Base-by-base conservation (phyloP, 2,329 filamentous ascomycete species). In the Sporothrix dimorphospora region DNA sequence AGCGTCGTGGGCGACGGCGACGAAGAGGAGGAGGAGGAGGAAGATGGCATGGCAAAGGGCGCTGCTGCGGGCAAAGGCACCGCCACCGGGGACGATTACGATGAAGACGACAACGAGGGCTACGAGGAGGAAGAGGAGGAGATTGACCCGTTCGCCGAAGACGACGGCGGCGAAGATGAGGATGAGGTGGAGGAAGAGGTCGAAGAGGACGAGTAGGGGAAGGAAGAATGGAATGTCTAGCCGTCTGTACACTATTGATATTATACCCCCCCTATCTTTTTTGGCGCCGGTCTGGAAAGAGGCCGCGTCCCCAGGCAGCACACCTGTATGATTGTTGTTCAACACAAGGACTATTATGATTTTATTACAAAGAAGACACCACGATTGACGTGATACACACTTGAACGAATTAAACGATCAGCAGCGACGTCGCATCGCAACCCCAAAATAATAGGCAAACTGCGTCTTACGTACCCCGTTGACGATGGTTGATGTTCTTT, bases 91-190 rank as follows among this genome's bases (percentile, higher is more conserved):
- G 72, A 47, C 1, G 71, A 72, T n/a, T 70, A 71, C 30, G 69
- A 51, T 14, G 71, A 72, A 5, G 72, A 72, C 1, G 72, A 72
- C 11, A 70, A 73, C 5, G 75, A 75, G 14, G 66, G 53, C 4
- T 65, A 72, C 11, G 72, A 72, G 16, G 74, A 75, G 11, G 74
- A 73, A 14, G 65, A 73, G 14, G 73, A 74, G 53, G 72, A 77
- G 51, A 72, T 74, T 45, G 55, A 75, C 27, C 73, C 72, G 34
- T 73, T 73, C 66, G 73, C 74, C 1, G 74, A 74, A 2, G 67
- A 73, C 19, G 72, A 72, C 4, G 72, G 19, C 1, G 67, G 34
- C 12, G 73, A 70, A 3, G 72, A 69, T 0, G 72, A 73, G 1
- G 75, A 73, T 14, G 63, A 73, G 19, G 63, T 63, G 24, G 63